Percentiles rank a stretch among this genome's conserved stretches.
Evolutionary conservation across 176 grass and related monocot genomes (phyloP).

Genomic region (Panicum miliaceum): DNA sequence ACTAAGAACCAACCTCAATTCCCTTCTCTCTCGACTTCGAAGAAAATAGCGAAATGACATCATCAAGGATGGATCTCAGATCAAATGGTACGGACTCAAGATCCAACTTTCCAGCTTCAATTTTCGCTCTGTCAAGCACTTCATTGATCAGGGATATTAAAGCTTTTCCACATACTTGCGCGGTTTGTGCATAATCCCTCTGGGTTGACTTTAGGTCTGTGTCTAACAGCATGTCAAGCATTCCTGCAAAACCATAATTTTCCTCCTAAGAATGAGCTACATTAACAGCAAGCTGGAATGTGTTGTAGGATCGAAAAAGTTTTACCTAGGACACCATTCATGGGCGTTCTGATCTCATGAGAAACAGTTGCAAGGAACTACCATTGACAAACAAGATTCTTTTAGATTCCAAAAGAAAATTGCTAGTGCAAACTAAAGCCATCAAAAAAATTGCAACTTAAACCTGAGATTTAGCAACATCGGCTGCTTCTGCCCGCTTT

Average conservation of each 20-base stretch:
- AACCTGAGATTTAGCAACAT: constrained; percentile 99
- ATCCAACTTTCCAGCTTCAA: constrained; percentile 88
- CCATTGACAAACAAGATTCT: constrained; percentile 34
- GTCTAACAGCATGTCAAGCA: constrained; percentile 97
- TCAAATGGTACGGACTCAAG: constrained; percentile 86
- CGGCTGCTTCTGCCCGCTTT: constrained; percentile 87
- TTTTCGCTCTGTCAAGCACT: constrained; percentile 98
- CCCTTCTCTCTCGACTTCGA: constrained; percentile 74
- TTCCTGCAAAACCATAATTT: constrained; percentile 56
- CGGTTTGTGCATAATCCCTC: constrained; percentile 92
- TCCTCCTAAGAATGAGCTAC: constrained; percentile 23
- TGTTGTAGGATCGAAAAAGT: constrained; percentile 18
- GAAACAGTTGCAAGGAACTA: constrained; percentile 99
- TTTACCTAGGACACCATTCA: constrained; percentile 97
- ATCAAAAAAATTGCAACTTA: constrained; percentile 4
- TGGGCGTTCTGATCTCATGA: constrained; percentile 99
- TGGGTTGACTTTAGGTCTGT: constrained; percentile 81
- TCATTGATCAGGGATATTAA: constrained; percentile 94
- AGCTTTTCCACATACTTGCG: constrained; percentile 86
- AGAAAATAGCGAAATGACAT: constrained; percentile 86
- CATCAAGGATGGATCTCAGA: constrained; percentile 86
- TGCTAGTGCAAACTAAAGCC: background rate
- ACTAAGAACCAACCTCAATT: constrained; percentile 72
- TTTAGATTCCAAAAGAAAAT: constrained; percentile 37
- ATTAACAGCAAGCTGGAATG: constrained; percentile 6